phyloP scores from a whole-genome alignment of 768 basidiomycete species.

The Boletus huronensis region DNA sequence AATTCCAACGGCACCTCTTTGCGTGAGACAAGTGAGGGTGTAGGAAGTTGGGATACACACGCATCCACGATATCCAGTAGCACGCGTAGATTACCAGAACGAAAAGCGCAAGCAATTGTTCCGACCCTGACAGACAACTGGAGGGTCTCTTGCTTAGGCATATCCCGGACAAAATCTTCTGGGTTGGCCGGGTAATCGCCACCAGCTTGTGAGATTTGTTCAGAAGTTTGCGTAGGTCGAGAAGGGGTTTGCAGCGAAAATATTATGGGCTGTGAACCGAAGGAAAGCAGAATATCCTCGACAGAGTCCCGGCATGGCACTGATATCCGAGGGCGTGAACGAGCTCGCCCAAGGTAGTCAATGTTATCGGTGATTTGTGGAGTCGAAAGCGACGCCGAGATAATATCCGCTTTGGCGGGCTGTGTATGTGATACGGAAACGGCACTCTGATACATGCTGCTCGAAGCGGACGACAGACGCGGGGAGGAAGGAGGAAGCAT shows the following conservation, averaged over 20 bases:
- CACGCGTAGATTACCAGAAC: conserved; percentile 53
- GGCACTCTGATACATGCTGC: conserved; percentile 80
- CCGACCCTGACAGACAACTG: conserved; percentile 45
- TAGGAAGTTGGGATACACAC: conserved; percentile 26
- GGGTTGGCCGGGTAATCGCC: conserved; percentile 2
- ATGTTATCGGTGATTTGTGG: neutral
- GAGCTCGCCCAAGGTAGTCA: neutral
- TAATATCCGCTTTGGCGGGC: neutral
- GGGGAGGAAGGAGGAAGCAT: conserved; percentile 48
- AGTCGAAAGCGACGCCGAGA: neutral
- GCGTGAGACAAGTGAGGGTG: conserved; percentile 11
- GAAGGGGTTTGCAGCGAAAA: conserved; percentile 51
- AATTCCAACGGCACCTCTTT: conserved; percentile 12
- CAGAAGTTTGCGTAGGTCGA: conserved; percentile 17
- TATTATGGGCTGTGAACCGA: conserved; percentile 60
- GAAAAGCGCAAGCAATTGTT: conserved; percentile 51
- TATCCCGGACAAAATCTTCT: conserved; percentile 6
- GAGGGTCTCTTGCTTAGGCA: conserved; percentile 30
- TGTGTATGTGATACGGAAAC: conserved; percentile 37
- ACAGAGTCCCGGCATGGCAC: conserved; percentile 8
- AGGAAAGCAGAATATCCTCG: conserved; percentile 54
- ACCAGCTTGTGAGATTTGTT: neutral
- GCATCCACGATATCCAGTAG: conserved; percentile 42
- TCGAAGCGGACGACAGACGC: conserved; percentile 49
- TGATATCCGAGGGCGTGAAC: conserved; percentile 3